Conservation (phyloP, 1,284 basidiomycete species). For the Trametes polyzona region DNA sequence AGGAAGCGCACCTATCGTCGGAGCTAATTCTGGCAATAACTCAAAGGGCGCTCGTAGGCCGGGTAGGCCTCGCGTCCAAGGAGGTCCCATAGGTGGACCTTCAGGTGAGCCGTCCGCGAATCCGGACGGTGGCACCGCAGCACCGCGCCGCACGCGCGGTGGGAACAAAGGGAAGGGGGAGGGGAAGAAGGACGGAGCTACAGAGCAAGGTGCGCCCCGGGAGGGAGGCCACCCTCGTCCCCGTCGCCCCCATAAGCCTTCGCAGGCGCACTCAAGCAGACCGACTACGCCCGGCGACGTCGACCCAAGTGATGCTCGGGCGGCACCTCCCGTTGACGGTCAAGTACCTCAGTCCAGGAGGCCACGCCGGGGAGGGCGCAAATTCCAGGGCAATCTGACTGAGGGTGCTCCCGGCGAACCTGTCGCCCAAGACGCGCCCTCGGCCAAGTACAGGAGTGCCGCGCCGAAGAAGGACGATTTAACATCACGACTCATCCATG, state of each 20-base stretch:
- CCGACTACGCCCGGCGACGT: background rate
- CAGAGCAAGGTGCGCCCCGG: background rate
- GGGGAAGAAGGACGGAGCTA: background rate
- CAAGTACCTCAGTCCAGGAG: background rate
- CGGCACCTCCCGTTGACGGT: background rate
- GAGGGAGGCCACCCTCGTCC: background rate
- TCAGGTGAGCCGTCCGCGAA: slow-evolving; percentile 19
- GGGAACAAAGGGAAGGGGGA: background rate
- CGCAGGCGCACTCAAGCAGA: background rate
- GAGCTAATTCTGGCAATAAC: background rate
- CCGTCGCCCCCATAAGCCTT: background rate
- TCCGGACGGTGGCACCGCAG: background rate
- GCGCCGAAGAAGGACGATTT: slow-evolving; percentile 54
- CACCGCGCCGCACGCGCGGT: background rate
- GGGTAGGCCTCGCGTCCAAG: slow-evolving; percentile 22
- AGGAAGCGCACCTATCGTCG: background rate
- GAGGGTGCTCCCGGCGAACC: slow-evolving; percentile 3
- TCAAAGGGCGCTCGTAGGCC: slow-evolving; percentile 21
- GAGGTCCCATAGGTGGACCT: background rate
- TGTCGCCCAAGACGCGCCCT: slow-evolving; percentile 1
- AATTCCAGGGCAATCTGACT: slow-evolving; percentile 24
- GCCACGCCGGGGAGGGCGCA: slow-evolving; percentile 13
- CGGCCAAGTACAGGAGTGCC: slow-evolving; percentile 23
- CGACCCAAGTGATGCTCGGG: background rate
- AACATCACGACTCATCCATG: slow-evolving; percentile 67